Percentiles rank a stretch among this genome's conserved stretches.
Conservation (phyloP, 2,329 filamentous ascomycete species). For the Aspergillus awamori region DNA sequence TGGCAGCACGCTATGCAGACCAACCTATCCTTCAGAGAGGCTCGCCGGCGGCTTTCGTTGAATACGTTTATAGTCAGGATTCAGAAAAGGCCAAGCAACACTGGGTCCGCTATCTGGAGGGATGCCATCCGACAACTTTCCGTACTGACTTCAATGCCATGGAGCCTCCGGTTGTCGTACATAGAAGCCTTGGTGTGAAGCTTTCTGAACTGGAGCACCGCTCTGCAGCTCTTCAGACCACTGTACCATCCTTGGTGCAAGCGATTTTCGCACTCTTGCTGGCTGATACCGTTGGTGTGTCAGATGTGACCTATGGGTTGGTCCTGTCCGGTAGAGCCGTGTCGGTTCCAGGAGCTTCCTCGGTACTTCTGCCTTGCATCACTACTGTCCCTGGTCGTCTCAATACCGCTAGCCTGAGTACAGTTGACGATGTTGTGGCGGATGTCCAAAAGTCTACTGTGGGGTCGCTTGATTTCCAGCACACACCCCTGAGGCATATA, state of each 20-base stretch:
- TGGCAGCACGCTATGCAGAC: conserved; percentile 30
- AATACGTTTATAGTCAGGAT: conserved; percentile 31
- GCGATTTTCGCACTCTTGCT: conserved; percentile 39
- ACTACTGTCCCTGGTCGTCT: conserved; percentile 43
- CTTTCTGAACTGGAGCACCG: conserved; percentile 31
- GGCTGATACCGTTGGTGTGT: conserved; percentile 29
- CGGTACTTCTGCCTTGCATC: conserved; percentile 40
- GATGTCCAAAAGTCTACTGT: conserved; percentile 28
- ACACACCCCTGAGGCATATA: conserved; percentile 40
- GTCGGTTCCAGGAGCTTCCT: conserved; percentile 34
- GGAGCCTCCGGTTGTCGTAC: conserved; percentile 15
- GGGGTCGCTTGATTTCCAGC: conserved; percentile 39
- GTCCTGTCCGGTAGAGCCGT: conserved; percentile 39
- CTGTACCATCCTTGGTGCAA: conserved; percentile 36
- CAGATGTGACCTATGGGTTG: conserved; percentile 38
- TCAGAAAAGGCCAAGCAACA: conserved; percentile 29
- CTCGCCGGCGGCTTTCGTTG: conserved; percentile 28
- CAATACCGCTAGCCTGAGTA: conserved; percentile 23
- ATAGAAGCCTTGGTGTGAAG: conserved; percentile 20
- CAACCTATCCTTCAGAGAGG: conserved; percentile 21
- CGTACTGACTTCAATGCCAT: conserved; percentile 9
- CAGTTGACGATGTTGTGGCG: conserved; percentile 27
- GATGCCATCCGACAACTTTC: conserved; percentile 28
- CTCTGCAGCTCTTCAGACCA: conserved; percentile 32
- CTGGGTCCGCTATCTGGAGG: conserved; percentile 30